These are phyloP conservation scores for Peniophora sp. DNA, from an alignment of 1,284 basidiomycete genomes.

Conservation along the genomic window DNA sequence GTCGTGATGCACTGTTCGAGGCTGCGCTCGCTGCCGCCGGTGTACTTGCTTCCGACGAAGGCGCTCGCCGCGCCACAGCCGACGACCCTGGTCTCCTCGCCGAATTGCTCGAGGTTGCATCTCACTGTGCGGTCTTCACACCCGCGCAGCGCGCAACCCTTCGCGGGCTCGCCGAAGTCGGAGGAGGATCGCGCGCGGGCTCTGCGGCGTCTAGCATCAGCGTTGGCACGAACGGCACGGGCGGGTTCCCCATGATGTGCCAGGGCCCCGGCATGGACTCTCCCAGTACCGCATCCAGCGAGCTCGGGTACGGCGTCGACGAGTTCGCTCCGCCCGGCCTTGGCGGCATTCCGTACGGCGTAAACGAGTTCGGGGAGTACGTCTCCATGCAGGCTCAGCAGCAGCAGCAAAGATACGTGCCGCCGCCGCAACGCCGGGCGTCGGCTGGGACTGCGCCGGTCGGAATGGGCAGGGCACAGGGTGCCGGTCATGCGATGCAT, in stretches of 20 bases:
- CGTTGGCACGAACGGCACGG: not conserved
- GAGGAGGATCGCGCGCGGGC: conserved; percentile 13
- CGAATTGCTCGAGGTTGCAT: conserved; percentile 44
- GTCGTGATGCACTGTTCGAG: conserved; percentile 63
- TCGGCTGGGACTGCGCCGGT: conserved; percentile 5
- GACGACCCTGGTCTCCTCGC: conserved; percentile 32
- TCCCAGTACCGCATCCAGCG: not conserved
- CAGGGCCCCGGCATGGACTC: too few relatives aligned
- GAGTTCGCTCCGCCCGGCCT: not conserved
- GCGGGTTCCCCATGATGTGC: not conserved
- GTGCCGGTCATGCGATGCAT: not conserved
- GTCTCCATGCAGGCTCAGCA: not conserved
- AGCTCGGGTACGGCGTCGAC: not conserved
- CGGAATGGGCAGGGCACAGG: not conserved
- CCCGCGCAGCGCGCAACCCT: conserved; percentile 43
- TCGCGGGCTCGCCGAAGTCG: conserved; percentile 25
- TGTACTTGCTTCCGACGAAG: conserved; percentile 23
- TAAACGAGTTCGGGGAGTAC: not conserved
- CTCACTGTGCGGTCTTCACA: conserved; percentile 57
- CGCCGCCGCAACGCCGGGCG: too few relatives aligned
- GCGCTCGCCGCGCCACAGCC: conserved; percentile 24
- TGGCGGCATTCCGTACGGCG: not conserved
- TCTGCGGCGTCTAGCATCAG: conserved; percentile 5
- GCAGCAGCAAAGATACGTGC: not conserved
- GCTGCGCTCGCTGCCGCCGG: conserved; percentile 27